phyloP scores from a whole-genome alignment of 1,284 basidiomycete genomes.

The Puccinia triticina region DNA sequence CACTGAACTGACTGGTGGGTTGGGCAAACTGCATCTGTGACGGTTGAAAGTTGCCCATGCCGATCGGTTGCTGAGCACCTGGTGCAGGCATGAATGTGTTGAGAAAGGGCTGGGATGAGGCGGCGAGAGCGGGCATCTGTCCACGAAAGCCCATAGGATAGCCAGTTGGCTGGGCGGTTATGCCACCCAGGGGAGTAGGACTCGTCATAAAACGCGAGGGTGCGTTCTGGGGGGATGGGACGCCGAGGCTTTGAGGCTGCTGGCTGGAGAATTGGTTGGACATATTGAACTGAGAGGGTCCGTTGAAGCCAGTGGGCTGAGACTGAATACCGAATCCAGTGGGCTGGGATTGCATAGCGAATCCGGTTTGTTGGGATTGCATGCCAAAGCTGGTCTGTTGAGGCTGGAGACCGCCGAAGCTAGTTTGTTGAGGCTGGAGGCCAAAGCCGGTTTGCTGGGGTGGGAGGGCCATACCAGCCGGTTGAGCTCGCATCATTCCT shows the following conservation, averaged over 20 bases:
- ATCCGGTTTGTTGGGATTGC: constrained; percentile 30
- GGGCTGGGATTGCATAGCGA: constrained; percentile 33
- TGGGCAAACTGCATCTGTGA: constrained; percentile 52
- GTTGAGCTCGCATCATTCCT: constrained; percentile 42
- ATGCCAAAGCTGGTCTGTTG: constrained; percentile 37
- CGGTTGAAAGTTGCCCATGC: constrained; percentile 40
- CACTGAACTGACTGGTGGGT: constrained; percentile 49
- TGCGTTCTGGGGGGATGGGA: constrained; percentile 19
- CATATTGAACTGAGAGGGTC: neutral
- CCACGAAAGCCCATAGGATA: constrained; percentile 46
- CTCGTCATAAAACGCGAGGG: constrained; percentile 30
- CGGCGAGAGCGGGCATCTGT: constrained; percentile 46
- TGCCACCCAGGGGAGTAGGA: constrained; percentile 10
- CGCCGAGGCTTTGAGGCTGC: constrained; percentile 25
- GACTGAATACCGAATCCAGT: constrained; percentile 48
- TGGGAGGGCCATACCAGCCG: constrained; percentile 32
- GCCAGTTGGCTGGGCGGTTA: constrained; percentile 45
- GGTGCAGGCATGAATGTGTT: constrained; percentile 52
- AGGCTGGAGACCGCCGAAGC: constrained; percentile 36
- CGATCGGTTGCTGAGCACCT: constrained; percentile 40
- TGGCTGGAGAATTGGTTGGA: constrained; percentile 41
- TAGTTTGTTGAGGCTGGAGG: constrained; percentile 41
- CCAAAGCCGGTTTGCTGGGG: constrained; percentile 33
- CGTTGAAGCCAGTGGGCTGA: constrained; percentile 44
- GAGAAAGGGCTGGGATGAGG: constrained; percentile 50